These are phyloP conservation scores for Termitomyces titanicus DNA, from an alignment of 768 basidiomycete species.

Conservation along the genomic window DNA sequence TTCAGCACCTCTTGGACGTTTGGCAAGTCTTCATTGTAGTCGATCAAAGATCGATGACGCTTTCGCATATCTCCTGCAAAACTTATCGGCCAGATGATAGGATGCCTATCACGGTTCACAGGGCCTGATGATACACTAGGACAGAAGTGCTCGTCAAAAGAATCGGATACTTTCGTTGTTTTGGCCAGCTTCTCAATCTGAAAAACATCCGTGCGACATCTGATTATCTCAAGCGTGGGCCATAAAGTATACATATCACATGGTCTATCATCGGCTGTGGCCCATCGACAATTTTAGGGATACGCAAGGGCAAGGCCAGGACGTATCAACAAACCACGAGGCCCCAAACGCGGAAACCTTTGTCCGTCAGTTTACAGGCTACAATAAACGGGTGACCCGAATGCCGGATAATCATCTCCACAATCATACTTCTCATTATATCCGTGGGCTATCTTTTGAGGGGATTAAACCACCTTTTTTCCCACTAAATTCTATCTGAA, in stretches of 20 bases:
- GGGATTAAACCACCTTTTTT: background rate
- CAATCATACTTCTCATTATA: conserved; percentile 4
- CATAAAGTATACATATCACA: conserved; percentile 3
- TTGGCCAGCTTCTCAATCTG: conserved; percentile 4
- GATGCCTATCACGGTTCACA: background rate
- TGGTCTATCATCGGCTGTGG: conserved; percentile 4
- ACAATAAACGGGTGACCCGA: conserved; percentile 11
- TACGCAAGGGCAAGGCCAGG: background rate
- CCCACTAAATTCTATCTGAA: background rate
- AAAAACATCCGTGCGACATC: conserved; percentile 12
- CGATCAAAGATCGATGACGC: background rate
- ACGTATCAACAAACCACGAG: background rate
- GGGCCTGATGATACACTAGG: background rate
- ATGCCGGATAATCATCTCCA: conserved; percentile 8
- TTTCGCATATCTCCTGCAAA: background rate
- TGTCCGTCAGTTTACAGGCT: background rate
- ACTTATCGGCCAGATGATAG: background rate
- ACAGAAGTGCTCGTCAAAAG: background rate
- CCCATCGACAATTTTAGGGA: background rate
- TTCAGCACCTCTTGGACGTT: too few relatives aligned
- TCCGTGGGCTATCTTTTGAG: conserved; percentile 5
- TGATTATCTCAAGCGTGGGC: conserved; percentile 3
- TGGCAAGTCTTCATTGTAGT: background rate
- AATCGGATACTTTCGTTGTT: conserved; percentile 8
- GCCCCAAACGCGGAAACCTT: background rate